Conservation (phyloP, 768 basidiomycete genomes). For the Lactarius indigo region DNA sequence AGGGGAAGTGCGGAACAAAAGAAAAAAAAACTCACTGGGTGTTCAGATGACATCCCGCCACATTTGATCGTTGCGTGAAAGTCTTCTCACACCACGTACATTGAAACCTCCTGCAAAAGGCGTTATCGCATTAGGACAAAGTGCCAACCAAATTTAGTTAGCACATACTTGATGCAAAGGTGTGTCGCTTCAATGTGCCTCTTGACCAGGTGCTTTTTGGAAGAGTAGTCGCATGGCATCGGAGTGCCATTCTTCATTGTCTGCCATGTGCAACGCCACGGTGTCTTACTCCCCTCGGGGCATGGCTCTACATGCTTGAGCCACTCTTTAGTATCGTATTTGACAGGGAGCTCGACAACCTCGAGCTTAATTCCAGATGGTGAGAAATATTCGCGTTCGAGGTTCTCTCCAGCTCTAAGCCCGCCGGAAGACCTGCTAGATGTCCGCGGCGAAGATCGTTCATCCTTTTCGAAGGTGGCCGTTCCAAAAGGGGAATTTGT, state of each 20-base stretch:
- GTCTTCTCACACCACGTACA: conserved; percentile 51
- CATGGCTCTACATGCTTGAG: conserved; percentile 22
- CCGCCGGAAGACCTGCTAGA: conserved; percentile 10
- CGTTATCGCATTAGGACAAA: conserved; percentile 22
- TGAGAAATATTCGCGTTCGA: conserved; percentile 22
- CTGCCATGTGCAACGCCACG: conserved; percentile 43
- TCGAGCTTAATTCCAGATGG: conserved; percentile 25
- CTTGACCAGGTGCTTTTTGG: conserved; percentile 65
- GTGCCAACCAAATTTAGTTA: conserved; percentile 18
- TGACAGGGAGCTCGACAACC: conserved; percentile 24
- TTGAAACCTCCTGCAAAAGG: conserved; percentile 42
- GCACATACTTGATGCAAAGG: conserved; percentile 53
- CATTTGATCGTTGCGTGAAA: conserved; percentile 57
- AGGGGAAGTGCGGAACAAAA: conserved; percentile 17
- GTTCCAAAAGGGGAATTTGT: conserved; percentile 8
- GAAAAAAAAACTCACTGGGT: conserved; percentile 41
- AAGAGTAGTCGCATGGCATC: conserved; percentile 40
- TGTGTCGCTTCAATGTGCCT: conserved; percentile 65
- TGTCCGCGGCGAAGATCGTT: background rate
- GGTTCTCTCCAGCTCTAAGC: background rate
- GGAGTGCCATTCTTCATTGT: conserved; percentile 34
- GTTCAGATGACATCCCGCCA: conserved; percentile 53
- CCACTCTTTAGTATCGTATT: conserved; percentile 25
- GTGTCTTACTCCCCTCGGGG: conserved; percentile 21
- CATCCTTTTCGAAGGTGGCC: background rate